These are phyloP conservation scores for Monosporozyma unispora DNA, from an alignment of 805 yeast species.

Conservation along the genomic window DNA sequence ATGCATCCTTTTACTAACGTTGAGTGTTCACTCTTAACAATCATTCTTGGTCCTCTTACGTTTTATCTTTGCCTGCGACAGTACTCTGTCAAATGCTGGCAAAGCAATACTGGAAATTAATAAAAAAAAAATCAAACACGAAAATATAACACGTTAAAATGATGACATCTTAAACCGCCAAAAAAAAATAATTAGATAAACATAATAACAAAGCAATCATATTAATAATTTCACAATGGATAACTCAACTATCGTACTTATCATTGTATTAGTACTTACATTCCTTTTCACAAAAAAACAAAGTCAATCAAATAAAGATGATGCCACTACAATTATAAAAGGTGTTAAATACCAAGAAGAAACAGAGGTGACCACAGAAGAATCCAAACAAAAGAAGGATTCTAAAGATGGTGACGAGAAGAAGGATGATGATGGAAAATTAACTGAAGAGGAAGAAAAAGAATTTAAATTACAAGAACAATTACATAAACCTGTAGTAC, in stretches of 20 bases:
- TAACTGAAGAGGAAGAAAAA: not conserved
- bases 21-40: too few relatives aligned
- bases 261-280: slow-evolving; percentile 32
- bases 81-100: too few relatives aligned
- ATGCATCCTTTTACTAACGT: too few relatives aligned
- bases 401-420: not conserved
- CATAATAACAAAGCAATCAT: too few relatives aligned
- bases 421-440: slow-evolving; percentile 2
- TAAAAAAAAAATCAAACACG: too few relatives aligned
- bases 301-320: not conserved
- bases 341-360: slow-evolving; percentile 1
- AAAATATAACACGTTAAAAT: too few relatives aligned
- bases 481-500: not conserved
- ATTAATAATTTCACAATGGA: slow-evolving; percentile 1
- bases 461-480: not conserved
- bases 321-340: not conserved
- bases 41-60: too few relatives aligned
- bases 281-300: slow-evolving; percentile 57
- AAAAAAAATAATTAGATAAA: too few relatives aligned
- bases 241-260: slow-evolving; percentile 6
- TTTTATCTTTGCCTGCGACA: too few relatives aligned
- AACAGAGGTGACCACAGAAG: not conserved
- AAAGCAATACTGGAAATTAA: too few relatives aligned
- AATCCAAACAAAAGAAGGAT: too few relatives aligned
- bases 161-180: too few relatives aligned